Percentiles rank a stretch among this genome's conserved stretches.
Conservation (phyloP, 2,329 filamentous ascomycete genomes). For the Alternaria rosae region DNA sequence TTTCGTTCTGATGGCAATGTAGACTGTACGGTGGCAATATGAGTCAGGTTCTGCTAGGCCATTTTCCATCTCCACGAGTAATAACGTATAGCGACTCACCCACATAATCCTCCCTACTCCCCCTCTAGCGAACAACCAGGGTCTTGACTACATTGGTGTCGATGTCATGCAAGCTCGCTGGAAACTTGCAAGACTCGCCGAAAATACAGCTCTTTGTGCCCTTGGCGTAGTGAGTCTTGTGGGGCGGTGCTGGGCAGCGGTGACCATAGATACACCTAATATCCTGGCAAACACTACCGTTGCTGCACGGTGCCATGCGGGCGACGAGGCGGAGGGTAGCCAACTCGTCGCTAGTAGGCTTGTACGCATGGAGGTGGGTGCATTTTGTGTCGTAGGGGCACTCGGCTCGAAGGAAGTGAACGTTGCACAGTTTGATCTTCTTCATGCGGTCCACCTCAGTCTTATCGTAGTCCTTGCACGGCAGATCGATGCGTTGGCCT, state of each 20-base stretch:
- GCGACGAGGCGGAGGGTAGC: conserved; percentile 65
- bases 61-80: not conserved
- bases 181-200: conserved; percentile 66
- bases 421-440: conserved; percentile 69
- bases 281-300: conserved; percentile 65
- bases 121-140: conserved; percentile 45
- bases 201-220: conserved; percentile 65
- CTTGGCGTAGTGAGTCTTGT: conserved; percentile 50
- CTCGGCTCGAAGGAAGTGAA: conserved; percentile 65
- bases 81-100: not conserved
- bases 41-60: not conserved
- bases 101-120: not conserved
- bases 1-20: not conserved
- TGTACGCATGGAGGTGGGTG: conserved; percentile 63
- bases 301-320: conserved; percentile 68
- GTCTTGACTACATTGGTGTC: conserved; percentile 65
- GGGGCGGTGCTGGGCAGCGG: conserved; percentile 62
- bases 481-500: conserved; percentile 66
- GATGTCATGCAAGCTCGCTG: conserved; percentile 64
- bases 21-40: not conserved
- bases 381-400: conserved; percentile 64
- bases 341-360: conserved; percentile 61
- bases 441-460: conserved; percentile 67
- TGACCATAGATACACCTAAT: conserved; percentile 70
- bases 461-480: conserved; percentile 59